Conservation (phyloP, 2,329 filamentous ascomycete species). For the Aspergillus ibericus region DNA sequence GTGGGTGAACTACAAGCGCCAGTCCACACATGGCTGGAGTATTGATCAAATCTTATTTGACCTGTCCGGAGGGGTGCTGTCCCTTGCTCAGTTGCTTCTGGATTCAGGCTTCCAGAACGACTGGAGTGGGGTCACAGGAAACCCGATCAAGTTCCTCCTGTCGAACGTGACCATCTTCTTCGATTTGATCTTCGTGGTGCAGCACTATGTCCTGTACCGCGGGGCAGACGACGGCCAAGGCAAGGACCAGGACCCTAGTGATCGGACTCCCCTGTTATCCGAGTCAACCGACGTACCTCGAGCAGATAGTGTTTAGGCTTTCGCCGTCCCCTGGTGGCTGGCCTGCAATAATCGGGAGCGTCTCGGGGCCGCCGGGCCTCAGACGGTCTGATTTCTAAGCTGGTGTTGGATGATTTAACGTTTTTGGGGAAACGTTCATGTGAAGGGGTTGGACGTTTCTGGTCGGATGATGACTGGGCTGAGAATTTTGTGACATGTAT, state of each 20-base stretch:
- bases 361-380: background rate
- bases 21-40: constrained; percentile 84
- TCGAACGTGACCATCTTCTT: constrained; percentile 85
- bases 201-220: constrained; percentile 82
- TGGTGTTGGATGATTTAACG: background rate
- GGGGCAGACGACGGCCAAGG: constrained; percentile 26
- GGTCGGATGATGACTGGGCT: background rate
- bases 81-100: constrained; percentile 75
- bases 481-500: background rate
- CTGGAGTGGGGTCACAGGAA: constrained; percentile 88
- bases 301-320: constrained; percentile 7
- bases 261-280: constrained; percentile 32
- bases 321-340: background rate
- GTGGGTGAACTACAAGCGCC: constrained; percentile 76
- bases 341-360: background rate
- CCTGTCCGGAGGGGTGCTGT: constrained; percentile 76
- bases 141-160: constrained; percentile 85
- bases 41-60: constrained; percentile 84
- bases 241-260: constrained; percentile 17
- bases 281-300: constrained; percentile 16
- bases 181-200: constrained; percentile 79
- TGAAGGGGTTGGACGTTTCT: background rate
- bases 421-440: background rate
- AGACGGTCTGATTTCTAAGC: background rate
- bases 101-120: constrained; percentile 82